A percentile compares a stretch with the other conserved stretches of the same genome.
These are phyloP conservation scores for Penicillium turbatum DNA, from an alignment of 495 filamentous ascomycete species.

Conservation along the genomic window DNA sequence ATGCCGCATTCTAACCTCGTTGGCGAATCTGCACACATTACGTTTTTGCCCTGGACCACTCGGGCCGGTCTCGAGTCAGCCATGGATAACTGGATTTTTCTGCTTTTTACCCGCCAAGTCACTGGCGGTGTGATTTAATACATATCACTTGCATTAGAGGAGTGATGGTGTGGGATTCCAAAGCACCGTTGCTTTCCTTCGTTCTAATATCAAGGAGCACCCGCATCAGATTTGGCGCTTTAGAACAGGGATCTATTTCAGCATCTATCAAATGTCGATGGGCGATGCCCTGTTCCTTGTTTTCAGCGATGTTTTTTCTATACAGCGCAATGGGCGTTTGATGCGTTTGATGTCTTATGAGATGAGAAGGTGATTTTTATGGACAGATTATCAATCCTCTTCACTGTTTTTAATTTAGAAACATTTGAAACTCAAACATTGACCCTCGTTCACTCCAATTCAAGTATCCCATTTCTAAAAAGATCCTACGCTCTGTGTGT, in stretches of 20 bases:
- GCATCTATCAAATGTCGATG: constrained; percentile 14
- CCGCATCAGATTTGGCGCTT: constrained; percentile 14
- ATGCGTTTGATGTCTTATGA: constrained; percentile 25
- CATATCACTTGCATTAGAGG: constrained; percentile 9
- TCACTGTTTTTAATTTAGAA: constrained; percentile 2
- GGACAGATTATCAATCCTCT: constrained; percentile 12
- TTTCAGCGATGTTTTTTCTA: constrained; percentile 19
- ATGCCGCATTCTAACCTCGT: not conserved
- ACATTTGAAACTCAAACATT: not conserved
- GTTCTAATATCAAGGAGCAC: constrained; percentile 10
- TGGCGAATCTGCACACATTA: not conserved
- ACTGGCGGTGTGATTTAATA: constrained; percentile 7
- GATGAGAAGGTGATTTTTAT: constrained; percentile 16
- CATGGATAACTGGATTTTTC: constrained; percentile 1
- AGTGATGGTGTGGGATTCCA: not conserved
- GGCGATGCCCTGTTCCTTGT: constrained; percentile 22
- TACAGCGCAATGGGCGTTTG: constrained; percentile 22
- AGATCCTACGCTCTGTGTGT: too few species aligned
- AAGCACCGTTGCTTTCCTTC: not conserved
- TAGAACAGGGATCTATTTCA: constrained; percentile 19
- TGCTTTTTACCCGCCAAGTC: not conserved
- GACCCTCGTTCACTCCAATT: not conserved
- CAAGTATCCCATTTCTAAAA: too few species aligned
- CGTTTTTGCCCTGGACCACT: constrained; percentile 5
- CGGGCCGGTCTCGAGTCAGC: constrained; percentile 25